Evolutionary conservation across 208 protist genomes (phyloP).

Genomic region (Wallacemonas sp.): DNA sequence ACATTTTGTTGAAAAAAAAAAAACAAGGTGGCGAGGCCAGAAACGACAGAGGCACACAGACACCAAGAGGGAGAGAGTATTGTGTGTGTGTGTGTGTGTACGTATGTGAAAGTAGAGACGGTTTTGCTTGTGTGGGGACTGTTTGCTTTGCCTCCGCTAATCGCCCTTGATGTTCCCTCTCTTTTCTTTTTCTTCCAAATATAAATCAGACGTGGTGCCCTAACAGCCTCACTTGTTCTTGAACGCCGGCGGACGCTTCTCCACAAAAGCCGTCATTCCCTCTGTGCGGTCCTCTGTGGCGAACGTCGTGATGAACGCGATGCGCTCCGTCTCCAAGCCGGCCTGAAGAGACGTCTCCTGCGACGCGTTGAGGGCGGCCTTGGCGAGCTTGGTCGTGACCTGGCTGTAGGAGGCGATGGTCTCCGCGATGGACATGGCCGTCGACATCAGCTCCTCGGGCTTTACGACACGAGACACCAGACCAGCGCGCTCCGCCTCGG

Average conservation of each 20-base stretch:
- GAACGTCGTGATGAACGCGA: constrained; percentile 90
- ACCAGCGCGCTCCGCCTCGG: constrained; percentile 77
- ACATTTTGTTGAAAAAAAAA: constrained; percentile 11
- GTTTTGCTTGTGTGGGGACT: not conserved
- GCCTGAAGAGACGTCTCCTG: constrained; percentile 72
- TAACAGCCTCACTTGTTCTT: constrained; percentile 59
- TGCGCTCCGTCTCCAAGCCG: constrained; percentile 86
- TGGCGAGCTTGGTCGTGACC: constrained; percentile 87
- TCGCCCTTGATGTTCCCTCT: constrained; percentile 41
- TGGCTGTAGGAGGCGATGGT: constrained; percentile 77
- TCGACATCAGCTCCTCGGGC: constrained; percentile 67
- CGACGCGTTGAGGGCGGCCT: constrained; percentile 84
- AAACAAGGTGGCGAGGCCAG: constrained; percentile 4
- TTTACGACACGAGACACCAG: constrained; percentile 88
- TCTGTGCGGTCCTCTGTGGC: constrained; percentile 91
- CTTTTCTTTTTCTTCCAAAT: constrained; percentile 8
- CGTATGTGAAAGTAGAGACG: not conserved
- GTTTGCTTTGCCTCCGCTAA: too few relatives aligned
- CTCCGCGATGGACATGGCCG: constrained; percentile 59
- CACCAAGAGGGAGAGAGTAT: not conserved
- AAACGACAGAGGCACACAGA: too few relatives aligned
- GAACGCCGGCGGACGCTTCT: constrained; percentile 91
- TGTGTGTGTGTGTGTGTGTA: not conserved
- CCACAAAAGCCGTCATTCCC: constrained; percentile 92
- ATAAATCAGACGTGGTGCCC: too few relatives aligned